Conservation (phyloP, 306 rosid species). For the Amphicarpaea edgeworthii region DNA sequence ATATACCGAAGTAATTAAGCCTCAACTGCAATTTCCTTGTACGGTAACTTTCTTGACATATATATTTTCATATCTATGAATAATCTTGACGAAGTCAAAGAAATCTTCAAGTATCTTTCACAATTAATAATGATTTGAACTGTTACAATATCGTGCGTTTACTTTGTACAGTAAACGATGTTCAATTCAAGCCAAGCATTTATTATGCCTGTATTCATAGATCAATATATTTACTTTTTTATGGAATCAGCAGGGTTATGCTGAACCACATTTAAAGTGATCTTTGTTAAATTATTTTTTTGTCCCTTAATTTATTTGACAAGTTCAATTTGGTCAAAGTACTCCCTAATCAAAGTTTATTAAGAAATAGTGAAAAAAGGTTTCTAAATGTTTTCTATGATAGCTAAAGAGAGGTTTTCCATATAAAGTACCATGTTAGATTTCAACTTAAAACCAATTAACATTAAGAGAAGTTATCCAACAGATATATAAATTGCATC, state of each 20-base stretch:
- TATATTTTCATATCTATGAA: background rate
- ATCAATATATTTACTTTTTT: background rate
- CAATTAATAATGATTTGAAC: background rate
- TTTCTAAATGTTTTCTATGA: too few relatives aligned
- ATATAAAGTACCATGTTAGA: too few relatives aligned
- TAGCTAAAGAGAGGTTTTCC: too few relatives aligned
- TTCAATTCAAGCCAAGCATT: background rate
- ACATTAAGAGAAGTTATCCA: too few relatives aligned
- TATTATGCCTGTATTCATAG: background rate
- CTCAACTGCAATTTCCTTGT: background rate
- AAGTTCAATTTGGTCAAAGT: too few relatives aligned
- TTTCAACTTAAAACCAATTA: too few relatives aligned
- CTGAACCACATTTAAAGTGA: background rate
- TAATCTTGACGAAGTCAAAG: background rate
- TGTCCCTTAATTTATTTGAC: too few relatives aligned
- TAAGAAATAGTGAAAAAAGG: too few relatives aligned
- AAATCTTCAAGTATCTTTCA: background rate
- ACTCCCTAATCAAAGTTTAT: too few relatives aligned
- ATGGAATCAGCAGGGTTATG: background rate
- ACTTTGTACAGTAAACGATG: background rate
- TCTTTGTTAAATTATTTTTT: too few relatives aligned
- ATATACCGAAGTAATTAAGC: background rate
- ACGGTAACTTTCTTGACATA: too few relatives aligned
- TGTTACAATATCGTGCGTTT: background rate
- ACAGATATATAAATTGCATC: too few relatives aligned